A percentile compares a stretch with the other conserved stretches of the same genome.
Conservation (phyloP, 2,329 filamentous ascomycete genomes). For the Claviceps arundinis region DNA sequence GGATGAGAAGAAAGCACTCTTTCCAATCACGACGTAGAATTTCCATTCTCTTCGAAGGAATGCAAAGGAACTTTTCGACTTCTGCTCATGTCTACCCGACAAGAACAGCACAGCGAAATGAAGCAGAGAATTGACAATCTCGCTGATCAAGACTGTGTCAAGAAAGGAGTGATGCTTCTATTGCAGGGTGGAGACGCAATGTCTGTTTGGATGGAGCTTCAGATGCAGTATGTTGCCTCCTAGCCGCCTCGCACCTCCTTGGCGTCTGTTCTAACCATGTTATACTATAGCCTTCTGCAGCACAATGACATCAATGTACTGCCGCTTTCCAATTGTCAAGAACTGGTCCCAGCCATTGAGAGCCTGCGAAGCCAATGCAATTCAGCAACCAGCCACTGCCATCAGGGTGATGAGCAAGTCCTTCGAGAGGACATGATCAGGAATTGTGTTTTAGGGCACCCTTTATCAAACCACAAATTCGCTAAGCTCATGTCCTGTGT, state of each 20-base stretch:
- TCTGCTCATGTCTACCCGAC: slow-evolving; percentile 26
- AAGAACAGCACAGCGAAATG: slow-evolving; percentile 19
- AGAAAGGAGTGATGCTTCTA: slow-evolving; percentile 32
- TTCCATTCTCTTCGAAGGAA: slow-evolving; percentile 17
- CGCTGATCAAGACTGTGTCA: slow-evolving; percentile 22
- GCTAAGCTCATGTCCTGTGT: slow-evolving; percentile 17
- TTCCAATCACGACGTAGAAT: slow-evolving; percentile 31
- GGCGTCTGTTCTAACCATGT: not conserved
- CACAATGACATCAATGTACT: slow-evolving; percentile 26
- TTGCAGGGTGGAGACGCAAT: slow-evolving; percentile 20
- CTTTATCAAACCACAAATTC: slow-evolving; percentile 14
- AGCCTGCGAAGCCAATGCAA: slow-evolving; percentile 20
- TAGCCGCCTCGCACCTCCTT: too few species aligned
- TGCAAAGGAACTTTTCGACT: slow-evolving; percentile 18
- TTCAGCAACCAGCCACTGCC: not conserved
- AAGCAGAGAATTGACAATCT: slow-evolving; percentile 26
- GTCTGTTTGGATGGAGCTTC: slow-evolving; percentile 26
- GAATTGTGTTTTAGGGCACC: slow-evolving; percentile 15
- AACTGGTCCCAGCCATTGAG: slow-evolving; percentile 25
- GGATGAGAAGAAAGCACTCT: slow-evolving; percentile 26
- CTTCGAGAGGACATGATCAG: slow-evolving; percentile 1
- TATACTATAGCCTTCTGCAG: slow-evolving; percentile 18
- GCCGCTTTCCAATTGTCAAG: slow-evolving; percentile 23
- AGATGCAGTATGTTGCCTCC: slow-evolving; percentile 26
- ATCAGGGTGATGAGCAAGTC: not conserved